phyloP scores from a whole-genome alignment of 306 rosid genomes.

The Ochetophila trinervis region DNA sequence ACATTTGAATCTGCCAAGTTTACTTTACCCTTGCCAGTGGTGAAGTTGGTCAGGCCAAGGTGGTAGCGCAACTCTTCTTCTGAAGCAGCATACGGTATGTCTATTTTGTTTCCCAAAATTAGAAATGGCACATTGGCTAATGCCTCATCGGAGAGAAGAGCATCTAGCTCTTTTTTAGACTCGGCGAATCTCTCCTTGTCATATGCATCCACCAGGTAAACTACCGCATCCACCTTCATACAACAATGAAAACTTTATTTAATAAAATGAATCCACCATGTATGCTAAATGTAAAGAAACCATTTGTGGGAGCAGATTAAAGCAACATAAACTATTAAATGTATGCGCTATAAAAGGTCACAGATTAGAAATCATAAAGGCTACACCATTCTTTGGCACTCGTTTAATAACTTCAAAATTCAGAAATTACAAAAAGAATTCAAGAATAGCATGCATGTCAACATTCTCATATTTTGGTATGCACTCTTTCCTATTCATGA shows the following conservation, averaged over 20 bases:
- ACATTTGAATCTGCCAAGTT: slow-evolving; percentile 63
- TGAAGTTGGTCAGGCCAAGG: slow-evolving; percentile 75
- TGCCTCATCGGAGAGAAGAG: slow-evolving; percentile 76
- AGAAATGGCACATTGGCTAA: slow-evolving; percentile 73
- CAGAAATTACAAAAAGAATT: not conserved
- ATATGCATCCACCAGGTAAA: slow-evolving; percentile 69
- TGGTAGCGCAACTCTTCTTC: slow-evolving; percentile 77
- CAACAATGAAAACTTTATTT: slow-evolving; percentile 2
- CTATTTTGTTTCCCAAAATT: slow-evolving; percentile 81
- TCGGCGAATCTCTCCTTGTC: slow-evolving; percentile 84
- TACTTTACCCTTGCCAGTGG: slow-evolving; percentile 88
- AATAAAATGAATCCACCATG: not conserved
- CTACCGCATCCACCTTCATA: slow-evolving; percentile 80
- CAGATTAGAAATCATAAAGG: not conserved
- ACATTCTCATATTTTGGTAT: not conserved
- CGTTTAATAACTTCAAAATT: not conserved
- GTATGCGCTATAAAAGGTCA: not conserved
- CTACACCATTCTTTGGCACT: not conserved
- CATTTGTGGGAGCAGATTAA: not conserved
- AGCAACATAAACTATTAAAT: not conserved
- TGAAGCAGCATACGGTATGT: slow-evolving; percentile 79
- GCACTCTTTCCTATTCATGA: not conserved
- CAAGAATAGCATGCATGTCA: not conserved
- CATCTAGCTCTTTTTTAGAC: slow-evolving; percentile 79
- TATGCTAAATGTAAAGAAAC: not conserved